A percentile compares a stretch with the other conserved stretches of the same genome.
phyloP scores from a whole-genome alignment of 495 filamentous ascomycete species.

The Pyronema domesticum region DNA sequence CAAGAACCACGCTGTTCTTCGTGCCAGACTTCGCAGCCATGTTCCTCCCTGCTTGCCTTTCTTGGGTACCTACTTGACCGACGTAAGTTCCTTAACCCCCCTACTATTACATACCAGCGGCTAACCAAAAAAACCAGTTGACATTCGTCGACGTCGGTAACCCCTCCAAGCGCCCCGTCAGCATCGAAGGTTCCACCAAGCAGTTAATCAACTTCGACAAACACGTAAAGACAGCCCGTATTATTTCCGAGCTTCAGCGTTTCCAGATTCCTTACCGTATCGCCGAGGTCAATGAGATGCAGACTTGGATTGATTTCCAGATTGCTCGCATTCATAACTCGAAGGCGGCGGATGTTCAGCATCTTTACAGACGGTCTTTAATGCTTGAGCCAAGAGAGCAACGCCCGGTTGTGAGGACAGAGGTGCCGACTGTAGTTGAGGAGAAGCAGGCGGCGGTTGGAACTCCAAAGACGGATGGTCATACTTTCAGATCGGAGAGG shows the following conservation, averaged over 20 bases:
- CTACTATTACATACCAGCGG: neutral
- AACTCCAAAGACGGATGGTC: too few relatives aligned
- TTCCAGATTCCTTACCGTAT: conserved; percentile 94
- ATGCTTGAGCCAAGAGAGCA: conserved; percentile 67
- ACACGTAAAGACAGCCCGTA: conserved; percentile 79
- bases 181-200: conserved; percentile 32
- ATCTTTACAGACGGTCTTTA: conserved; percentile 73
- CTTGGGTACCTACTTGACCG: conserved; percentile 90
- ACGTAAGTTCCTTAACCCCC: conserved; percentile 33
- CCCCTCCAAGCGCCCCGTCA: conserved; percentile 50
- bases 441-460: too few relatives aligned
- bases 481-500: too few relatives aligned
- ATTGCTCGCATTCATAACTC: conserved; percentile 62
- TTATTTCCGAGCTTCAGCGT: conserved; percentile 86
- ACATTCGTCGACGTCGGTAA: conserved; percentile 89
- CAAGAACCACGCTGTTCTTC: conserved; percentile 81
- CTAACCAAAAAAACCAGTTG: conserved; percentile 27
- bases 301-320: conserved; percentile 82
- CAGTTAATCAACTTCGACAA: conserved; percentile 95
- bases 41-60: conserved; percentile 91
- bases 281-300: conserved; percentile 68
- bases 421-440: too few relatives aligned
- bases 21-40: conserved; percentile 68
- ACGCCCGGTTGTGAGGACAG: too few relatives aligned
- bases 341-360: conserved; percentile 63